These are phyloP conservation scores for Ogataea kodamae DNA, from an alignment of 805 yeast genomes.

Conservation along the genomic window DNA sequence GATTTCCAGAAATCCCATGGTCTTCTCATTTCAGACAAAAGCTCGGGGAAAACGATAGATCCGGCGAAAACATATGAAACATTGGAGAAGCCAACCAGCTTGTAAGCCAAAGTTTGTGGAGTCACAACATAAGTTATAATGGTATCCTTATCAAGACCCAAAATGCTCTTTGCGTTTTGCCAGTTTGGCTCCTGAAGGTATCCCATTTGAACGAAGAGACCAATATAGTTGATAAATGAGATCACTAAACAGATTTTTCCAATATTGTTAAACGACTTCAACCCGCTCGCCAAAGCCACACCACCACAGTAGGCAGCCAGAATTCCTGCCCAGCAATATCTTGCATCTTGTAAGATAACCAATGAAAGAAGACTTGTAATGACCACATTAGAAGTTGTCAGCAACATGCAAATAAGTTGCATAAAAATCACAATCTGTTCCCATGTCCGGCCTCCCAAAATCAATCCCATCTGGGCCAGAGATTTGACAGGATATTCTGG, in stretches of 20 bases:
- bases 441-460: constrained; percentile 35
- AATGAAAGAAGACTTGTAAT: constrained; percentile 40
- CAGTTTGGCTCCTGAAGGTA: constrained; percentile 22
- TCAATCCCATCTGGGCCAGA: constrained; percentile 40
- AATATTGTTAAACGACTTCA: constrained; percentile 37
- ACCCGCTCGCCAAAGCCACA: constrained; percentile 41
- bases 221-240: constrained; percentile 18
- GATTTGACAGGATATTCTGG: constrained; percentile 41
- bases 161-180: constrained; percentile 19
- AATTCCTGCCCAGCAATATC: constrained; percentile 39
- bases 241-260: constrained; percentile 26
- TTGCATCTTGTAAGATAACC: constrained; percentile 34
- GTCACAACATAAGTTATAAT: constrained; percentile 15
- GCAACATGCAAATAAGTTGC: constrained; percentile 40
- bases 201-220: constrained; percentile 20
- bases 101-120: constrained; percentile 26
- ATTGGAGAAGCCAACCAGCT: constrained; percentile 40
- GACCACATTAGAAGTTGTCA: constrained; percentile 39
- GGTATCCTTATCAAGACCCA: constrained; percentile 23
- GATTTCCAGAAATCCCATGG: constrained; percentile 51
- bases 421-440: constrained; percentile 34
- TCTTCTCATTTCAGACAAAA: constrained; percentile 46
- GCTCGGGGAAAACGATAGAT: constrained; percentile 45
- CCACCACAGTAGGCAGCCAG: constrained; percentile 38
- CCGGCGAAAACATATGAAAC: constrained; percentile 51